A percentile compares a stretch with the other conserved stretches of the same genome.
phyloP scores from a whole-genome alignment of 495 filamentous ascomycete species.

The Trichodelitschia bisporula region DNA sequence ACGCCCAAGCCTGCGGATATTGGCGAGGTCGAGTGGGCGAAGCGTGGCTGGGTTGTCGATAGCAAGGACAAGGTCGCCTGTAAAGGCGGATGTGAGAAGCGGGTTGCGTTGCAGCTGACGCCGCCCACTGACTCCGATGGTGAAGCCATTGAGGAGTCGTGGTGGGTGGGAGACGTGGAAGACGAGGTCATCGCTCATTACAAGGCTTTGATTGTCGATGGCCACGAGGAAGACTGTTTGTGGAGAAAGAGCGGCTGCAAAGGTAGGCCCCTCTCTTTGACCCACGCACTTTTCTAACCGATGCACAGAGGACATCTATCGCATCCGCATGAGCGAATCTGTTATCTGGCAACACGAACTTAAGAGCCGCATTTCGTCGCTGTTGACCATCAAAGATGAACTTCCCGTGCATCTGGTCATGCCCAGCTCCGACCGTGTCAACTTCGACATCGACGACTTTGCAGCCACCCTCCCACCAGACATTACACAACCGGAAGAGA shows the following conservation, averaged over 20 bases:
- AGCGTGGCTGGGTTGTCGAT: slow-evolving; percentile 72
- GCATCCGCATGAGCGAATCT: slow-evolving; percentile 13
- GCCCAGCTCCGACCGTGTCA: too few relatives aligned
- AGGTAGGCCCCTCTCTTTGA: slow-evolving; percentile 31
- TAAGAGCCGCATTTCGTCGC: slow-evolving; percentile 11
- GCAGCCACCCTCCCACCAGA: too few relatives aligned
- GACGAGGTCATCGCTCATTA: slow-evolving; percentile 59
- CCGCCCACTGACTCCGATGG: background rate
- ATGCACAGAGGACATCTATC: slow-evolving; percentile 16
- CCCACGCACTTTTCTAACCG: slow-evolving; percentile 1
- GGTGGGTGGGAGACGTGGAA: slow-evolving; percentile 1
- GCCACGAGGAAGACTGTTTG: slow-evolving; percentile 60
- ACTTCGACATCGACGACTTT: too few relatives aligned
- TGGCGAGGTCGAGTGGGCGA: slow-evolving; percentile 88
- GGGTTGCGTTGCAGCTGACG: slow-evolving; percentile 57
- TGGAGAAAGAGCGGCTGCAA: slow-evolving; percentile 74
- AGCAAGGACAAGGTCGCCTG: slow-evolving; percentile 65
- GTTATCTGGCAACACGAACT: slow-evolving; percentile 12
- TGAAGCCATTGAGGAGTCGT: background rate
- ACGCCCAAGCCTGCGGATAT: slow-evolving; percentile 53
- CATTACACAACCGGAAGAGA: too few relatives aligned
- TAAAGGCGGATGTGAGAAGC: slow-evolving; percentile 50
- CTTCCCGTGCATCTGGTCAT: too few relatives aligned
- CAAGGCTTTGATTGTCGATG: slow-evolving; percentile 38
- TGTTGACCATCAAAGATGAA: too few relatives aligned